These are phyloP conservation scores for Trichosporon sp. DNA, from an alignment of 1,284 basidiomycete genomes.

Conservation along the genomic window DNA sequence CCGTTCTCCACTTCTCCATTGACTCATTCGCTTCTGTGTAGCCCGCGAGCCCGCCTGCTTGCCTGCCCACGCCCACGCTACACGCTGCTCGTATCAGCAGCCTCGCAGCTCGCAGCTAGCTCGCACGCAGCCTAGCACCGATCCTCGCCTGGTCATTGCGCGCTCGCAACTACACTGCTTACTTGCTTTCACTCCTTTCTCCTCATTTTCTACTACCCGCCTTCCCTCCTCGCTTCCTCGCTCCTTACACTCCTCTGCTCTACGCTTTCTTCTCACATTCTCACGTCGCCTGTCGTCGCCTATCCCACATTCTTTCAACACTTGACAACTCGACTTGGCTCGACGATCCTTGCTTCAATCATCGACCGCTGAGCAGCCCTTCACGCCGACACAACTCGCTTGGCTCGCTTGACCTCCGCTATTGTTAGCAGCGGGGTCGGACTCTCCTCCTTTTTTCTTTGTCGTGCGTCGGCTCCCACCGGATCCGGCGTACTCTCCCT, in stretches of 20 bases:
- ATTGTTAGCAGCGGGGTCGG: neutral
- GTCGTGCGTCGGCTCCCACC: neutral
- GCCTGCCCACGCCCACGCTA: too few relatives aligned
- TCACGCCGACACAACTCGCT: neutral
- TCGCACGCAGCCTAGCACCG: neutral
- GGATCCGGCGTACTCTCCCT: neutral
- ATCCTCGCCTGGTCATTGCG: neutral
- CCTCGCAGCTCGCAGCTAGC: neutral
- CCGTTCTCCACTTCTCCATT: too few relatives aligned
- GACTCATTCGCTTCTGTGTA: too few relatives aligned
- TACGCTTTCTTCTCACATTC: neutral
- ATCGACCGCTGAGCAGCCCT: neutral
- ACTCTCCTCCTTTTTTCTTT: neutral
- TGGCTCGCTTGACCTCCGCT: neutral
- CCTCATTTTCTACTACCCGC: neutral
- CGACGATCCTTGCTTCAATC: neutral
- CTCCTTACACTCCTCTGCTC: neutral
- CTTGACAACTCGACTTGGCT: neutral
- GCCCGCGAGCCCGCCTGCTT: neutral
- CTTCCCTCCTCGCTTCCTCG: neutral
- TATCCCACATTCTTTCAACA: neutral
- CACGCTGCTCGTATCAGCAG: neutral
- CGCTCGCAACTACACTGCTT: too few relatives aligned
- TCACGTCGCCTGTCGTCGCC: too few relatives aligned
- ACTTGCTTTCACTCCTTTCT: neutral